These are phyloP conservation scores for Coemansia asiatica DNA, from an alignment of 192 early-diverging fungal species.

Conservation along the genomic window DNA sequence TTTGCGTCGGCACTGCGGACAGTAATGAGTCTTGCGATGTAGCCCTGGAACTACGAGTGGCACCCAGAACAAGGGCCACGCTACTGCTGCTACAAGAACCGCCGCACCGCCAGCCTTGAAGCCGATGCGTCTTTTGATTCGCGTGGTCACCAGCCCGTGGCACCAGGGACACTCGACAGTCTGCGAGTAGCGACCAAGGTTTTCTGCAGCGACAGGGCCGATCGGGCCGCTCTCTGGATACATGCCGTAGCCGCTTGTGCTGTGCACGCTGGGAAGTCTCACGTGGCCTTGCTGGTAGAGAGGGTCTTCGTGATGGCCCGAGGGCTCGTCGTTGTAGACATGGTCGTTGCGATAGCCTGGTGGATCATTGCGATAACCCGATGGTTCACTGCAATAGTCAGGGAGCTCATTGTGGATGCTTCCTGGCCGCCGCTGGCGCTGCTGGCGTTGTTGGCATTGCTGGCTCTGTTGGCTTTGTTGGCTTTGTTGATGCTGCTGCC, in stretches of 20 bases:
- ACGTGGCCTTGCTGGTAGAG: neutral
- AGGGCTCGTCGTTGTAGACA: too few relatives aligned
- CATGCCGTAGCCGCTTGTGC: conserved; percentile 19
- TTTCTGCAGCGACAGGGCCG: conserved; percentile 32
- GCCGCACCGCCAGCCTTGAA: conserved; percentile 46
- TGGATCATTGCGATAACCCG: neutral
- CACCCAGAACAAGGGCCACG: conserved; percentile 57
- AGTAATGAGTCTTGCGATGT: conserved; percentile 52
- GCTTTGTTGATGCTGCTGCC: too few relatives aligned
- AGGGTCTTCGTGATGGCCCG: neutral
- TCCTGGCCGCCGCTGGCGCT: too few relatives aligned
- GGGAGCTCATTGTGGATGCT: neutral
- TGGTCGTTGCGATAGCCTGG: neutral
- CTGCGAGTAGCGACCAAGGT: conserved; percentile 35
- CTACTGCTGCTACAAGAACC: conserved; percentile 29
- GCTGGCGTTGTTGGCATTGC: too few relatives aligned
- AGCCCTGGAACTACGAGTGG: conserved; percentile 42
- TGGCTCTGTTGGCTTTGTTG: too few relatives aligned
- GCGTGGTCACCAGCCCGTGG: conserved; percentile 34
- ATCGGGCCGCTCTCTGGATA: conserved; percentile 29
- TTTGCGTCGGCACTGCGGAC: conserved; percentile 45
- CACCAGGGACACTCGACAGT: conserved; percentile 55
- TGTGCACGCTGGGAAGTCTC: conserved; percentile 9
- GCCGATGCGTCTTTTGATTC: conserved; percentile 27
- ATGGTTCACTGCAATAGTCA: neutral